Percentiles rank a stretch among this genome's conserved stretches.
These are phyloP conservation scores for Agroathelia rolfsii DNA, from an alignment of 1,284 basidiomycete genomes.

Conservation along the genomic window DNA sequence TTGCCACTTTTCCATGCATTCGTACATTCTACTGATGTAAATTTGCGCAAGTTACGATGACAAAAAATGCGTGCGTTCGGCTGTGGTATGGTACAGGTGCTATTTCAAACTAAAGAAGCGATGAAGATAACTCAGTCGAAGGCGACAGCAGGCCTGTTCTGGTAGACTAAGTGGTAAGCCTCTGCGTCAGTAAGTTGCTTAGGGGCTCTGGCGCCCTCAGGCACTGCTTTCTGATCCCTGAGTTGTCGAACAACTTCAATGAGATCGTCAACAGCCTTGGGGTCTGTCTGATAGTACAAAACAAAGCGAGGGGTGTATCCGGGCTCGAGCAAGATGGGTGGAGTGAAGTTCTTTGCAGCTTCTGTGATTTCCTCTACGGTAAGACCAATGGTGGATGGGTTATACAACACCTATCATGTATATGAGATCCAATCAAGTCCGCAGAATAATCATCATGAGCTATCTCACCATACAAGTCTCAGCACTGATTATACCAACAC, in stretches of 20 bases:
- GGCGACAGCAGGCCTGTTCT: no score
- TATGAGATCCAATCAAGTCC: constrained; percentile 5
- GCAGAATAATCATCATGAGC: constrained; percentile 5
- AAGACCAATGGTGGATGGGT: constrained; percentile 65
- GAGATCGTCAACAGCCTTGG: constrained; percentile 63
- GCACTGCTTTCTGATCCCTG: constrained; percentile 64
- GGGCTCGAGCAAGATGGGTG: constrained; percentile 64
- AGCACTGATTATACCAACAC: constrained; percentile 68
- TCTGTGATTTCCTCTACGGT: constrained; percentile 57
- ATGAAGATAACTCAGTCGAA: no score
- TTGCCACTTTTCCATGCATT: no score
- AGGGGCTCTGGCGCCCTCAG: no score
- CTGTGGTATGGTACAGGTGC: no score
- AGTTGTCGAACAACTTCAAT: constrained; percentile 41
- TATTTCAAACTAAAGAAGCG: no score
- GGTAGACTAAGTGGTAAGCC: no score
- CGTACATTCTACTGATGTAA: no score
- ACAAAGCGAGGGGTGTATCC: constrained; percentile 79
- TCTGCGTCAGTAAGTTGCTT: no score
- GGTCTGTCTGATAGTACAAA: constrained; percentile 80
- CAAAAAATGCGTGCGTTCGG: no score
- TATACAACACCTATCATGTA: constrained; percentile 66
- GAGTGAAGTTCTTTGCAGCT: constrained; percentile 46
- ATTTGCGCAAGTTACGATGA: no score
- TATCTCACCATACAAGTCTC: constrained; percentile 82